Evolutionary conservation across 148 eudicot genomes (phyloP).

Genomic region (Chenopodium berlandieri): DNA sequence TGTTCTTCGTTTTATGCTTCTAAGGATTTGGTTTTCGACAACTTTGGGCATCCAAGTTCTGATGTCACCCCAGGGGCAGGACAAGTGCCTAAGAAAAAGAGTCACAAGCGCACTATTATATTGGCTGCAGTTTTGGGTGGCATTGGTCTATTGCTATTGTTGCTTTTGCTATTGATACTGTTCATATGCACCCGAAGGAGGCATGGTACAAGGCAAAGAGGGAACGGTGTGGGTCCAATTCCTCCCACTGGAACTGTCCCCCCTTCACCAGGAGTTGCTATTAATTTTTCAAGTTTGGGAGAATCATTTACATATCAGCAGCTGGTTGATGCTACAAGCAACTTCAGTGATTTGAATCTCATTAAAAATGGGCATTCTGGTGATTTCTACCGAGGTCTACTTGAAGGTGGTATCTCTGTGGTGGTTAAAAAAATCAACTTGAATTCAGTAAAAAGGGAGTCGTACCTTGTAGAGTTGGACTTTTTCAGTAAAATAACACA

Average conservation of each 20-base stretch:
- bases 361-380: conserved; percentile 92
- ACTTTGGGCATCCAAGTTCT: conserved; percentile 53
- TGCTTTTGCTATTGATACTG: conserved; percentile 39
- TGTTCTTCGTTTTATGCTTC: conserved; percentile 64
- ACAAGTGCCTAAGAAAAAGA: conserved; percentile 27
- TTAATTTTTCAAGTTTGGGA: conserved; percentile 61
- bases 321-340: conserved; percentile 62
- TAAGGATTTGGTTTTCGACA: conserved; percentile 59
- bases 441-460: conserved; percentile 52
- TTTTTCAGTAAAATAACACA: conserved; percentile 79
- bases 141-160: conserved; percentile 49
- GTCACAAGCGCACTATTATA: conserved; percentile 46
- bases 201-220: conserved; percentile 42
- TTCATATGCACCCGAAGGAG: conserved; percentile 51
- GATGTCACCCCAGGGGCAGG: conserved; percentile 36
- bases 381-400: conserved; percentile 62
- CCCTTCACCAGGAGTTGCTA: conserved; percentile 40
- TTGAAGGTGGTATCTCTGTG: conserved; percentile 69
- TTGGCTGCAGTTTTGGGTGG: conserved; percentile 76
- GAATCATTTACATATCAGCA: conserved; percentile 75
- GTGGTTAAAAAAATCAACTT: conserved; percentile 72
- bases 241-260: conserved; percentile 54
- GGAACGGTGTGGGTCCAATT: conserved; percentile 56
- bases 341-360: conserved; percentile 62
- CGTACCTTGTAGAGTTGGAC: conserved; percentile 70